Evolutionary conservation across 1,284 basidiomycete species (phyloP), one percentile per base, ranked within the genome.

Genomic region (Pseudozyma thailandica): DNA sequence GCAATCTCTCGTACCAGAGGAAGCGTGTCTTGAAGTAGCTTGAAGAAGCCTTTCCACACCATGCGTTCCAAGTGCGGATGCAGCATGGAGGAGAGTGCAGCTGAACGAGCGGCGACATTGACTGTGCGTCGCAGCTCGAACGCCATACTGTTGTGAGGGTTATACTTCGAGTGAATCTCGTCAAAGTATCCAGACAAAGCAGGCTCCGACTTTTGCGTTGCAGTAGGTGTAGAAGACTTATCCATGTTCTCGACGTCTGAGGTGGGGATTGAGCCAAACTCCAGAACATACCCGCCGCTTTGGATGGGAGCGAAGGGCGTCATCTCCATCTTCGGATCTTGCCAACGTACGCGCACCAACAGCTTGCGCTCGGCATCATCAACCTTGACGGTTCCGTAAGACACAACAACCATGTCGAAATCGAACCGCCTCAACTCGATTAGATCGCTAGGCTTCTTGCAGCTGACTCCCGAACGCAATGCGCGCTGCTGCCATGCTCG

Each of bases 1-100:
- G 91, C 89, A 10, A 92, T 84, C 74, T 89, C 89, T 2, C 87
- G 86, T 6, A 89, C 88, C 47, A 92, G 87, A 0, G 91, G 90
- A 10, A 92, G 83, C 0, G 90, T 92, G 62, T 91, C 88, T 39
- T 89, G 86, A 12, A 93, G 33, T 16, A 72, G 33, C 38, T 59
- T 57, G 50, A 72, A 56, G 39, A 72, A 66, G 3, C 70, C 70
- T 35, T 51, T 49, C 70, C 70, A 72, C 15, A 72, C 50, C 41
- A 61, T 37, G 16, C 68, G 60, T 49, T 61, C 68, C 20, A 50
- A 38, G 2, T 55, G 51, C 27, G 59, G 56, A 2, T 64, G 48
- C 0, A 30, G 28, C 50, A 55, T 37, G 18, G 56, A n/a, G 28
- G 27, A 44, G 18, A 57, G 31, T 26, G 52, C 51, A 23, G 89